Percentiles rank a stretch among this genome's conserved stretches.
Evolutionary conservation across 331 rosid genomes (phyloP).

Genomic region (Dryas integrifolia): DNA sequence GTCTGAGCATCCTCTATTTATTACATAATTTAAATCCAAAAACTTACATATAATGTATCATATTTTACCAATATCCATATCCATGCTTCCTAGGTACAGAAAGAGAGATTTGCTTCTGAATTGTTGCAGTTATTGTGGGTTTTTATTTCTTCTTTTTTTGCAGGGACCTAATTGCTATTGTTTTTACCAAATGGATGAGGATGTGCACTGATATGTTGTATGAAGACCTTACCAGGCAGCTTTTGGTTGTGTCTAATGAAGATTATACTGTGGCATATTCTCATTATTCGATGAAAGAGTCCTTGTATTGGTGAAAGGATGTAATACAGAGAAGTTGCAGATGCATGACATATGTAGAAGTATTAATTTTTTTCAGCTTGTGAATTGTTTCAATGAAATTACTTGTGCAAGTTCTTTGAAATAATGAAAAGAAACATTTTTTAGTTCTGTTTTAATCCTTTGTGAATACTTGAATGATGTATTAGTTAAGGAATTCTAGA

Average conservation of each 20-base stretch:
- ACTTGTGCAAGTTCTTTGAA: constrained; percentile 12
- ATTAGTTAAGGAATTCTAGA: background rate
- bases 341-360: background rate
- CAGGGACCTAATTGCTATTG: constrained; percentile 2
- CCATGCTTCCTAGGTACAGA: background rate
- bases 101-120: background rate
- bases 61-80: background rate
- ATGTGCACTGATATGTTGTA: background rate
- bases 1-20: too few species aligned
- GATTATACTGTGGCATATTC: background rate
- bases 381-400: constrained; percentile 2
- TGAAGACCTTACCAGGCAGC: constrained; percentile 9
- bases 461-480: background rate
- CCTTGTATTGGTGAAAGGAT: constrained; percentile 5
- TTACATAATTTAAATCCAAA: background rate
- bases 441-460: background rate
- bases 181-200: background rate
- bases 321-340: constrained; percentile 4
- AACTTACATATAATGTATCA: background rate
- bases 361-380: background rate
- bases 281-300: constrained; percentile 1
- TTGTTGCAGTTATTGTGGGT: background rate
- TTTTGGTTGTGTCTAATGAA: constrained; percentile 11
- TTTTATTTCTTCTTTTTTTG: background rate
- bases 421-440: background rate